Evolutionary conservation across 2,329 filamentous ascomycete genomes (phyloP).

Genomic region (Fusarium burgessii): DNA sequence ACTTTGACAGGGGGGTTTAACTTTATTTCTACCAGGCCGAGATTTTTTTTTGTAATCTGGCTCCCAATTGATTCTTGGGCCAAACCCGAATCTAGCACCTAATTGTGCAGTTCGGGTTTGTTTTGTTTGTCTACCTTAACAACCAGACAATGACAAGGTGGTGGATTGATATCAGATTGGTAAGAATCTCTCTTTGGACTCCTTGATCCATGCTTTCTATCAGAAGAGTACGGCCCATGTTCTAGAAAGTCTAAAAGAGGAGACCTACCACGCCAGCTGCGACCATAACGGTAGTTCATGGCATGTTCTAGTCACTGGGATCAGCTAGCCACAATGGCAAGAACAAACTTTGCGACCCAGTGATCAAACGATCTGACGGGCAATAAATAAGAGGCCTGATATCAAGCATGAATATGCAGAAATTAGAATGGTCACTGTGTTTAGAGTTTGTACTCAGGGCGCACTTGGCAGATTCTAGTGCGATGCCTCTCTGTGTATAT

Average conservation of each 20-base stretch:
- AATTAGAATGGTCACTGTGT: background rate
- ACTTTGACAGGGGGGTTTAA: background rate
- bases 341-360: background rate
- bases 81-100: accelerated
- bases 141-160: accelerated
- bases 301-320: background rate
- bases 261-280: background rate
- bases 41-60: background rate
- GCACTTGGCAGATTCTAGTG: background rate
- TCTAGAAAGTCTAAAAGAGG: background rate
- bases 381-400: background rate
- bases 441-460: background rate
- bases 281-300: background rate
- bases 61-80: background rate
- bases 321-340: background rate
- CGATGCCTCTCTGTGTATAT: background rate
- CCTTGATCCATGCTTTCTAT: accelerated
- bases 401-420: background rate
- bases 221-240: background rate
- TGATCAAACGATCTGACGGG: too few relatives aligned
- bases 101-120: background rate
- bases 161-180: accelerated
- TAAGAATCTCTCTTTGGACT: accelerated
- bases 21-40: background rate
- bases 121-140: accelerated